Evolutionary conservation across 1,284 basidiomycete species (phyloP).

Genomic region (Mrakiaceae sp.): DNA sequence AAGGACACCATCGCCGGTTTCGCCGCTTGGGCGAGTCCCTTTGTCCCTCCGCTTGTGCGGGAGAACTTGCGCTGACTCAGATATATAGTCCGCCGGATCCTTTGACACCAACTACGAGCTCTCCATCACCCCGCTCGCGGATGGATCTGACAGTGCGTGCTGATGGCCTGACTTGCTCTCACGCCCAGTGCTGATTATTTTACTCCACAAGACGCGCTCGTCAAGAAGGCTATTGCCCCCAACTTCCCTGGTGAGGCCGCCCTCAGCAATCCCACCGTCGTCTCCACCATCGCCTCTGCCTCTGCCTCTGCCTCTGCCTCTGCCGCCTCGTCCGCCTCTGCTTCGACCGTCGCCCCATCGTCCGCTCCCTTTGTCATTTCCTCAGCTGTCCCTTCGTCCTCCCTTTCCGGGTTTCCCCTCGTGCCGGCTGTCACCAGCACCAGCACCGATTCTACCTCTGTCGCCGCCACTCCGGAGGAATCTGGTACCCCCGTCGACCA

Average conservation of each 20-base stretch:
- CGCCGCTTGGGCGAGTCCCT: conserved; percentile 37
- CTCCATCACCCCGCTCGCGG: conserved; percentile 23
- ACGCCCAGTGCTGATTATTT: no score
- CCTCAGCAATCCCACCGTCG: neutral
- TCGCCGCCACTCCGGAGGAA: conserved; percentile 2
- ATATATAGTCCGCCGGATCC: conserved; percentile 19
- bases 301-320: conserved; percentile 4
- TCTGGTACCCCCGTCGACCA: conserved; percentile 6
- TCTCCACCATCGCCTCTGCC: neutral
- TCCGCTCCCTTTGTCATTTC: neutral
- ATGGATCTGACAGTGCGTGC: conserved; percentile 20
- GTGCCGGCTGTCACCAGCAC: neutral
- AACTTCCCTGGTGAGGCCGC: conserved; percentile 23
- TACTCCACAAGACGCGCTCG: conserved; percentile 18
- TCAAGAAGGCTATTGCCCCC: conserved; percentile 24
- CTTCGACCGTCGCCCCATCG: neutral
- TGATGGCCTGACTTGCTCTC: no score
- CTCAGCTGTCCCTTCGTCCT: neutral
- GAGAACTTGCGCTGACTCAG: no score
- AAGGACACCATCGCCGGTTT: conserved; percentile 42
- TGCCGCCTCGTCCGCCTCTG: neutral
- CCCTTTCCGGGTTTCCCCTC: neutral
- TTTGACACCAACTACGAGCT: conserved; percentile 27
- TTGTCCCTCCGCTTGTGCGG: no score
- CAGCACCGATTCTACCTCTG: neutral